A percentile compares a stretch with the other conserved stretches of the same genome.
Evolutionary conservation across 805 yeast genomes (phyloP).

Genomic region (Kodamaea kakaduensis): DNA sequence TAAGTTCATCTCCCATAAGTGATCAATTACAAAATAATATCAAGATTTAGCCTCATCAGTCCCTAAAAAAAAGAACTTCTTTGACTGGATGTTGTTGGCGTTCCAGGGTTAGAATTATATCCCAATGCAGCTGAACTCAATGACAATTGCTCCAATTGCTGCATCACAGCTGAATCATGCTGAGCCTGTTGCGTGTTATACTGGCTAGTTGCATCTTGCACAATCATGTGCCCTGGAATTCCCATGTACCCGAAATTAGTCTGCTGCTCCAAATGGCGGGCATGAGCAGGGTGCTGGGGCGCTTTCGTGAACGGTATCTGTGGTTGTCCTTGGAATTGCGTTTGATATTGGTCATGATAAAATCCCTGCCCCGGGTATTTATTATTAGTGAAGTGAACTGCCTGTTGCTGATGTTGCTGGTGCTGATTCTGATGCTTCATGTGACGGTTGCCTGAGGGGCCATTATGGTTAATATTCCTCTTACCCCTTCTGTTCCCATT

Average conservation of each 20-base stretch:
- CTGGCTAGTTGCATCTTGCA: slow-evolving; percentile 7
- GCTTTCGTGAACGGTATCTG: slow-evolving; percentile 6
- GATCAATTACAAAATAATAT: too few relatives aligned
- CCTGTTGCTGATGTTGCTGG: slow-evolving; percentile 13
- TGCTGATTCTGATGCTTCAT: slow-evolving; percentile 7
- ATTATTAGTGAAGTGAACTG: slow-evolving; percentile 3
- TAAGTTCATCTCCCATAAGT: too few relatives aligned
- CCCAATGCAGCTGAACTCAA: slow-evolving; percentile 46
- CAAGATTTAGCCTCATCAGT: too few relatives aligned
- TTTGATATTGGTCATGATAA: slow-evolving; percentile 7
- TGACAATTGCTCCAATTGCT: slow-evolving; percentile 44
- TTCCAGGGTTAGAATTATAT: slow-evolving; percentile 41
- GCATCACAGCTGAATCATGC: slow-evolving; percentile 37
- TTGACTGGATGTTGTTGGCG: slow-evolving; percentile 27
- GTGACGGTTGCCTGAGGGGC: slow-evolving; percentile 6
- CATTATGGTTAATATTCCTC: slow-evolving; percentile 12
- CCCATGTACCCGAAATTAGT: slow-evolving; percentile 1
- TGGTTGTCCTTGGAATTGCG: slow-evolving; percentile 6
- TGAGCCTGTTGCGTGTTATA: slow-evolving; percentile 10
- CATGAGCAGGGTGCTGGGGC: slow-evolving; percentile 1
- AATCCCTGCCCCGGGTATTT: slow-evolving; percentile 1
- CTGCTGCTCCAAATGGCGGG: slow-evolving; percentile 1
- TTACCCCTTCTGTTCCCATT: slow-evolving; percentile 22
- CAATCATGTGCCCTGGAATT: slow-evolving; percentile 4
- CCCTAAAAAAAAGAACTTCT: slow-evolving; percentile 25